phyloP scores from a whole-genome alignment of 345 rosid species.

The Xanthoceras sorbifolium region DNA sequence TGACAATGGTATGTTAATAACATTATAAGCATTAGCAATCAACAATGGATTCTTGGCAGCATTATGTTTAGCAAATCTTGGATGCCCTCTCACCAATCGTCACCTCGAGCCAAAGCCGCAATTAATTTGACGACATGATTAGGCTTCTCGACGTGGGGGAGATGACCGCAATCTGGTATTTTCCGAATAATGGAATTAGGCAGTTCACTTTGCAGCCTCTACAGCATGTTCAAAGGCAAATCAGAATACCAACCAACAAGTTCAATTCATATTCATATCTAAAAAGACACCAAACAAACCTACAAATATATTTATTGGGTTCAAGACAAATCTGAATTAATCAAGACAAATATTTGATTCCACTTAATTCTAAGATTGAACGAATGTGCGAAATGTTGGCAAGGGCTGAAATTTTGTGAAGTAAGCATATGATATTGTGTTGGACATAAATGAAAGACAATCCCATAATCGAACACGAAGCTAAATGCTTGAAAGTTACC shows the following conservation, averaged over 20 bases:
- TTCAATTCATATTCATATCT: not conserved
- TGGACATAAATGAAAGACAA: no score
- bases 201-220: slow-evolving; percentile 69
- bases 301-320: no score
- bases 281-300: no score
- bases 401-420: no score
- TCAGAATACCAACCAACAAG: not conserved
- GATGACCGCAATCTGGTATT: slow-evolving; percentile 66
- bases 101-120: slow-evolving; percentile 38
- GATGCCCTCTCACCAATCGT: slow-evolving; percentile 2
- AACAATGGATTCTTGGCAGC: not conserved
- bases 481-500: slow-evolving; percentile 45
- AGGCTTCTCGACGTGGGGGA: slow-evolving; percentile 81
- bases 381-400: no score
- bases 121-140: slow-evolving; percentile 52
- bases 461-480: not conserved
- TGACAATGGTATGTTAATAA: not conserved
- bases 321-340: no score
- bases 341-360: no score
- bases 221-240: slow-evolving; percentile 20
- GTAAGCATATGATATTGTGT: no score
- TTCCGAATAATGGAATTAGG: slow-evolving; percentile 49
- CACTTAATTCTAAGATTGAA: no score
- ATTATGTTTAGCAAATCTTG: not conserved
- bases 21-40: no score